phyloP scores from a whole-genome alignment of 2,329 filamentous ascomycete species.

The Trichoderma sp. region DNA sequence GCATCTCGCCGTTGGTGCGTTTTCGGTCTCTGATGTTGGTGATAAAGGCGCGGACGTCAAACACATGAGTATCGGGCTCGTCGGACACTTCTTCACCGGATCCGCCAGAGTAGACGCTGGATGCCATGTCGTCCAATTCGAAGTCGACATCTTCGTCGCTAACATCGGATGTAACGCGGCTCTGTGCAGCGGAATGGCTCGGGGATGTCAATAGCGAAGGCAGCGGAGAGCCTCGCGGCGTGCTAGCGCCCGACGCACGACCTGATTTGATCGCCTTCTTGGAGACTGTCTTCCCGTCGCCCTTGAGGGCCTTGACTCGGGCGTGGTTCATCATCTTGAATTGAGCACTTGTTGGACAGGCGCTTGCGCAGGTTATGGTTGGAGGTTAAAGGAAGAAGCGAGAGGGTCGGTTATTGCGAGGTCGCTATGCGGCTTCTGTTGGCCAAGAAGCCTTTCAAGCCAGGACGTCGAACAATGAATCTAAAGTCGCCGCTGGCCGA shows the following conservation, averaged over 20 bases:
- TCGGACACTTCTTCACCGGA: slow-evolving; percentile 59
- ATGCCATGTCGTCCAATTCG: slow-evolving; percentile 49
- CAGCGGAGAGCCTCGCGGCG: slow-evolving; percentile 63
- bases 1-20: slow-evolving; percentile 70
- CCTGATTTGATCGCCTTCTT: slow-evolving; percentile 64
- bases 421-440: not conserved
- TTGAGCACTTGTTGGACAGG: not conserved
- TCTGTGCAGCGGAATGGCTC: slow-evolving; percentile 60
- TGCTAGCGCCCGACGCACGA: slow-evolving; percentile 60
- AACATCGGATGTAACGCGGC: slow-evolving; percentile 64
- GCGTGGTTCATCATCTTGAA: slow-evolving; percentile 61
- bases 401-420: not conserved
- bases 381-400: not conserved
- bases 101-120: slow-evolving; percentile 46
- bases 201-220: slow-evolving; percentile 61
- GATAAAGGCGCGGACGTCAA: slow-evolving; percentile 65
- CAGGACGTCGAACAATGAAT: not conserved
- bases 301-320: slow-evolving; percentile 67
- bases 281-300: slow-evolving; percentile 72
- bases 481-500: not conserved
- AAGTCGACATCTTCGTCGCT: slow-evolving; percentile 52
- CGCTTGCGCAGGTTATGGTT: too few relatives aligned
- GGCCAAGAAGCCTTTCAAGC: not conserved
- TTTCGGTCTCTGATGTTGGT: slow-evolving; percentile 74
- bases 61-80: slow-evolving; percentile 62